Evolutionary conservation across 2,329 filamentous ascomycete species (phyloP), one percentile per base, ranked within the genome.

Genomic region (Ceratocystis albifundus): DNA sequence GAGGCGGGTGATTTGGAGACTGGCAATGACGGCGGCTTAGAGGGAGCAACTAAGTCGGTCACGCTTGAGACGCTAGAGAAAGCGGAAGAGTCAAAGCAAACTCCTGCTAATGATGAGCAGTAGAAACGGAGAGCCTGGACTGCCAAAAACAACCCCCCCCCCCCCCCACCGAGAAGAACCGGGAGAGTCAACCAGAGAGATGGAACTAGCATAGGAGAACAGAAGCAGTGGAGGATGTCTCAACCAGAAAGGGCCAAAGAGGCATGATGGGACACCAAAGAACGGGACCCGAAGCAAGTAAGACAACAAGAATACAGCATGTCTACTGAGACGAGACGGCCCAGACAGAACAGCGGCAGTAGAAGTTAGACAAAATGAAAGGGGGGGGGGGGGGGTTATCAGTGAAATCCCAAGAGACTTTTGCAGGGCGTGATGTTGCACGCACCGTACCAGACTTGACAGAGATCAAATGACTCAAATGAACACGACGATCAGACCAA

Each of bases 1-100:
- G 75, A 79, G 68, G 77, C 78, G 22, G 76, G 76, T 61, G 75
- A 75, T 61, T 69, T 83, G 10, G 82, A 84, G 72, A 75, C 74
- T 3, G 74, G 76, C 66, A 69, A 83, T 62, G 76, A 71, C 17
- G 68, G 59, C 2, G 69, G 68, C 4, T 30, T 70, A 50, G 71
- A 22, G 71, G 66, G 68, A 1, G 74, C 72, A 0, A 74, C 77
- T 41, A 68, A 66, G 44, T 68, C 67, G 15, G 67, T 68, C 20
- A 68, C 67, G 20, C 8, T 68, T 25, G 64, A 68, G 64, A 68
- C 67, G 12, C 53, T 68, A 45, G 67, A 68, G 36, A 68, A 66
- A 44, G 55, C 48, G 10, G 59, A 67, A 30, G 59, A 66, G 10
- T 59, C 61, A 48, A 64, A 67, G 53, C 30, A 36, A 15, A 22